phyloP scores from a whole-genome alignment of 768 basidiomycete genomes.

The Sporobolomyces pararoseus region DNA sequence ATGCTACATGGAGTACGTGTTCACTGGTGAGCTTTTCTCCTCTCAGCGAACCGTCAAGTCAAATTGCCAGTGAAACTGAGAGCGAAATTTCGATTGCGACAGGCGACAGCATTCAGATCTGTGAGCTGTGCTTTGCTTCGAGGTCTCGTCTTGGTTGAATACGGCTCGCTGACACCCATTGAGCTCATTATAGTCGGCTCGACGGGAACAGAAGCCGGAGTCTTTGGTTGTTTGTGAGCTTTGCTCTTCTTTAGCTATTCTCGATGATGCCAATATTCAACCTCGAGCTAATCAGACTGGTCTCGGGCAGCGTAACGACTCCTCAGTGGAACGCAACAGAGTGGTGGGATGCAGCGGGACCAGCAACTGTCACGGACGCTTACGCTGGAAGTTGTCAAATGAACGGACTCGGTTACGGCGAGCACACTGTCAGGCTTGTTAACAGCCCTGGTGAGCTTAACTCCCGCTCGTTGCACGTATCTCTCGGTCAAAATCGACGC shows the following conservation, averaged over 20 bases:
- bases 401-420: slow-evolving; percentile 9
- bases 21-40: slow-evolving; percentile 2
- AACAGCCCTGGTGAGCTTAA: slow-evolving; percentile 11
- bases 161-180: too few species aligned
- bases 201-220: background rate
- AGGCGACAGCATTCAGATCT: slow-evolving; percentile 27
- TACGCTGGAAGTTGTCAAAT: slow-evolving; percentile 16
- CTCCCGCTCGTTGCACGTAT: too few species aligned
- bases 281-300: background rate
- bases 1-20: slow-evolving; percentile 7
- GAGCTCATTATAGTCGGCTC: slow-evolving; percentile 8
- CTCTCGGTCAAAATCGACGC: too few species aligned
- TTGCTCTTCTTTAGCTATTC: background rate
- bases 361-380: background rate
- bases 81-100: background rate
- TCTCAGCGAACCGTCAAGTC: background rate
- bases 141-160: background rate
- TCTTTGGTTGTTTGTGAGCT: slow-evolving; percentile 30
- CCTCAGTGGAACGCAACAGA: background rate
- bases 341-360: slow-evolving; percentile 12
- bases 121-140: background rate
- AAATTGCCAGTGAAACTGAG: background rate
- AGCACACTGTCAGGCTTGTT: slow-evolving; percentile 12
- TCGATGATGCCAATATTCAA: too few species aligned
- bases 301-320: background rate